Evolutionary conservation across 768 basidiomycete genomes (phyloP), one percentile per base, ranked within the genome.

Genomic region (Gymnopilus dilepis): DNA sequence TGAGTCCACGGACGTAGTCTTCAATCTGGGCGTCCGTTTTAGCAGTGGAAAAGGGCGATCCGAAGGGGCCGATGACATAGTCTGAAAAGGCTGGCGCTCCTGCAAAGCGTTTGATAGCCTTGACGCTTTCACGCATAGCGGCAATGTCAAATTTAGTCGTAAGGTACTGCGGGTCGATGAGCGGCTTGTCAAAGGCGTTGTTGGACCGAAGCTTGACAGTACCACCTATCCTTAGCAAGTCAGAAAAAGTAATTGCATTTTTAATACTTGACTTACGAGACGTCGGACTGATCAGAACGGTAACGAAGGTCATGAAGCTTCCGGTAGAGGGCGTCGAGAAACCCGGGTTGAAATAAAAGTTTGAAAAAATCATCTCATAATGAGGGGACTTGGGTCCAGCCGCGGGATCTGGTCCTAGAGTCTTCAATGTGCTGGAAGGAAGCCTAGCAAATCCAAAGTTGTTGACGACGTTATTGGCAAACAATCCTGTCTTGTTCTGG

Each of bases 101-200:
- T 4, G 57, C 43, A 28, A 59, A 56, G 15, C 42, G 58, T n/a
- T 64, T 68, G 13, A 67, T 63, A n/a, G 42, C 53, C 15, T 61
- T 56, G 4, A 61, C 34, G 7, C 54, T 50, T 34, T 60, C 59
- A 12, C 52, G 52, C 5, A 38, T 33, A 9, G 54, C 53, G 26
- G 48, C 34, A 15, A 40, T 50, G 17, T 61, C 60, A 19, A 61
- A 61, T 24, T 47, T 34, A 21, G 54, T 50, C 4, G 58, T 69
- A n/a, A 82, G 73, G 69, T 82, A 79, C 42, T 77, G 77, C 2
- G 84, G 82, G 65, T 88, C 77, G 67, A 88, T 84, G 28, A 74
- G 56, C 0, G 86, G 85, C 24, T 71, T 40, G 26, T 73, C 74
- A 69, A 85, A 85, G 15, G 84, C 76, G 65, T 79, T 69, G 15